A percentile compares a stretch with the other conserved stretches of the same genome.
Conservation (phyloP, 2,329 filamentous ascomycete species). For the Coleophoma crateriformis region DNA sequence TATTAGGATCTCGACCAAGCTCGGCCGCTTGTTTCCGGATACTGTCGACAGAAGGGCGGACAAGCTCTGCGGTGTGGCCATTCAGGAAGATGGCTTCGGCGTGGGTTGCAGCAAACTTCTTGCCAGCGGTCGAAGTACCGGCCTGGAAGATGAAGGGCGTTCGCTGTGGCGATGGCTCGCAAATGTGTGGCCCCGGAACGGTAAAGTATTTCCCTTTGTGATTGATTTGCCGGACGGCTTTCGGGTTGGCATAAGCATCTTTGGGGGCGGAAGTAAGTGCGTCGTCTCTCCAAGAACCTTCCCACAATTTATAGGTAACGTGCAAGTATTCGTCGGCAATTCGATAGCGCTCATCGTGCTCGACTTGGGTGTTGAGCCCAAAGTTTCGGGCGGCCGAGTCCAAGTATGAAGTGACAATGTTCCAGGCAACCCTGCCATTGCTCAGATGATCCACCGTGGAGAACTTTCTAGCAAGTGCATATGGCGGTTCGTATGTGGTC, state of each 20-base stretch:
- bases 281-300: conserved; percentile 63
- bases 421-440: conserved; percentile 39
- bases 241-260: conserved; percentile 53
- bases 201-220: conserved; percentile 59
- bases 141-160: conserved; percentile 65
- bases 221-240: conserved; percentile 58
- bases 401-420: conserved; percentile 61
- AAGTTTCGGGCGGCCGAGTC: conserved; percentile 60
- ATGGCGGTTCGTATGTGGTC: conserved; percentile 65
- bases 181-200: conserved; percentile 61
- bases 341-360: conserved; percentile 60
- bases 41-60: conserved; percentile 56
- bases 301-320: conserved; percentile 60
- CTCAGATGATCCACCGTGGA: conserved; percentile 62
- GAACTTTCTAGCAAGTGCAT: conserved; percentile 57
- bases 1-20: conserved; percentile 48
- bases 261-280: conserved; percentile 55
- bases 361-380: conserved; percentile 46
- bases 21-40: conserved; percentile 50
- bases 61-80: conserved; percentile 56
- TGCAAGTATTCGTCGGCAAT: conserved; percentile 58
- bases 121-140: conserved; percentile 59
- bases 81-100: conserved; percentile 68
- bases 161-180: conserved; percentile 58
- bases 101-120: conserved; percentile 61